Percentiles rank a stretch among this genome's conserved stretches.
phyloP scores from a whole-genome alignment of 768 basidiomycete genomes.

The Pisolithus tinctorius region DNA sequence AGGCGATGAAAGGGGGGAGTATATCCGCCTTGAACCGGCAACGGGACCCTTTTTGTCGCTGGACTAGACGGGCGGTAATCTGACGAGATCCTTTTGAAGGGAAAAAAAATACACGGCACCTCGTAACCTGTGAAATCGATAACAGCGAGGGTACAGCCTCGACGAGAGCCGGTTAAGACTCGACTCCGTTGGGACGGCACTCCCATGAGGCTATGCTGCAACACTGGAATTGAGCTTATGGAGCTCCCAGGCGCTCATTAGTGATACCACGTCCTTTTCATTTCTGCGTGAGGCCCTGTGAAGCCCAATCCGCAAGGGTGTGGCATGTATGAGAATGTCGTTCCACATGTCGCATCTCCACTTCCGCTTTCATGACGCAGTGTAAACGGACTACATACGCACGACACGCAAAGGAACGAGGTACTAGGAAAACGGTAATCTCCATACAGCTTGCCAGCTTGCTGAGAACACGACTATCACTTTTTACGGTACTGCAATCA shows the following conservation, averaged over 20 bases:
- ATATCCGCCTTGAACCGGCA: too few relatives aligned
- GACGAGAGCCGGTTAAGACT: background rate
- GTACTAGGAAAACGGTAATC: slow-evolving; percentile 3
- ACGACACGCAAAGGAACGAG: slow-evolving; percentile 2
- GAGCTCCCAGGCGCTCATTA: background rate
- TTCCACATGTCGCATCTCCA: too few relatives aligned
- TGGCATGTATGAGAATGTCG: background rate
- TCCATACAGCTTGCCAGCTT: slow-evolving; percentile 7
- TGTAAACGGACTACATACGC: too few relatives aligned
- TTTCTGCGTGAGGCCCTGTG: too few relatives aligned
- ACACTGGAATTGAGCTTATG: background rate
- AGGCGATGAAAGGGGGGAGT: slow-evolving; percentile 2
- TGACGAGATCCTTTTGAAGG: too few relatives aligned
- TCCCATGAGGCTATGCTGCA: background rate
- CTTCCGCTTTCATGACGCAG: too few relatives aligned
- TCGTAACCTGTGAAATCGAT: background rate
- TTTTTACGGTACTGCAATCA: slow-evolving; percentile 16
- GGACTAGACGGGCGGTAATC: too few relatives aligned
- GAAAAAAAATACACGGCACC: too few relatives aligned
- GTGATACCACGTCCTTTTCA: background rate
- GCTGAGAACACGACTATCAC: slow-evolving; percentile 3
- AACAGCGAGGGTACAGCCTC: background rate
- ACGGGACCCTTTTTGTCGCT: too few relatives aligned
- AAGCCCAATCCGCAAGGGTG: background rate
- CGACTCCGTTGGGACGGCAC: background rate